Percentiles rank a stretch among this genome's conserved stretches.
Conservation (phyloP, 1,284 basidiomycete genomes). For the Serendipita sp. region DNA sequence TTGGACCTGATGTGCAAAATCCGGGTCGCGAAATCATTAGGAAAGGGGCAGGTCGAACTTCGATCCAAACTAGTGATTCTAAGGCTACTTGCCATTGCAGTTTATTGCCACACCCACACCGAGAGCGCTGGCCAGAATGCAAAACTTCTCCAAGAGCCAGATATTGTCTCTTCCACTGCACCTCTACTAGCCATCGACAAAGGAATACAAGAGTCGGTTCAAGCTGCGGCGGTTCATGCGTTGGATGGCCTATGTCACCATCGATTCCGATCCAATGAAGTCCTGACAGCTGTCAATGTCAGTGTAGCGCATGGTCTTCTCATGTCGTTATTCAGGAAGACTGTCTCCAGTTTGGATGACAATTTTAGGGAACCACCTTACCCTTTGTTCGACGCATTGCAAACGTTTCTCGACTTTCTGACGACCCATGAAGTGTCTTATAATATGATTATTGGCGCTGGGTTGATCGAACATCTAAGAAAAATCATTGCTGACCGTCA, state of each 20-base stretch:
- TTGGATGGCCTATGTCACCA: slow-evolving; percentile 85
- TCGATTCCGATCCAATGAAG: slow-evolving; percentile 70
- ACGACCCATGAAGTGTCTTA: slow-evolving; percentile 73
- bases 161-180: slow-evolving; percentile 75
- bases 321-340: slow-evolving; percentile 74
- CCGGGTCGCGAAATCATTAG: slow-evolving; percentile 58
- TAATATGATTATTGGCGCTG: slow-evolving; percentile 95
- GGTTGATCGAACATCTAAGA: slow-evolving; percentile 77
- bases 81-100: slow-evolving; percentile 77
- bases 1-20: slow-evolving; percentile 85
- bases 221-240: slow-evolving; percentile 74
- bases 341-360: slow-evolving; percentile 54
- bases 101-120: slow-evolving; percentile 62
- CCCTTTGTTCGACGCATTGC: slow-evolving; percentile 72
- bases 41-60: slow-evolving; percentile 39
- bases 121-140: slow-evolving; percentile 69
- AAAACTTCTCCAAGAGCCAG: slow-evolving; percentile 89
- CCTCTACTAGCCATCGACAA: slow-evolving; percentile 75
- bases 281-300: slow-evolving; percentile 82
- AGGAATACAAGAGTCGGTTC: slow-evolving; percentile 51
- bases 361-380: slow-evolving; percentile 55
- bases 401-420: slow-evolving; percentile 80
- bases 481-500: slow-evolving; percentile 72
- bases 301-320: slow-evolving; percentile 93
- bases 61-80: slow-evolving; percentile 73